Evolutionary conservation across 2,329 filamentous ascomycete species (phyloP).

Genomic region (Penicillium carneum): DNA sequence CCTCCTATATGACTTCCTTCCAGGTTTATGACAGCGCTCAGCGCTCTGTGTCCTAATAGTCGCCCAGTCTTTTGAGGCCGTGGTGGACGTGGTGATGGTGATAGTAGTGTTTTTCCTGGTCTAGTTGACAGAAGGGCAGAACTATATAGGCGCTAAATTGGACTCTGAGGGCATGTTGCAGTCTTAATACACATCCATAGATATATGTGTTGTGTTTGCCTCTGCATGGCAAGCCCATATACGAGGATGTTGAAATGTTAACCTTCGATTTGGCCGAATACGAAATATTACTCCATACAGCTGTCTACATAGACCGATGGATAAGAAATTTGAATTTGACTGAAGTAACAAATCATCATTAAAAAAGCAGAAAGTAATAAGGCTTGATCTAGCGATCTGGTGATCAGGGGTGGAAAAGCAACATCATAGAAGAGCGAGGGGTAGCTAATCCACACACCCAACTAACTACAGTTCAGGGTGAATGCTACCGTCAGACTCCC

Average conservation of each 20-base stretch:
- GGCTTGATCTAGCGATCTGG: not conserved
- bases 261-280: not conserved
- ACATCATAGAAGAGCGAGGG: slow-evolving; percentile 2
- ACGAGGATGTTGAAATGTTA: too few species aligned
- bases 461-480: slow-evolving; percentile 14
- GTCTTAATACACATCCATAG: not conserved
- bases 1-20: not conserved
- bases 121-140: not conserved
- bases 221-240: too few species aligned
- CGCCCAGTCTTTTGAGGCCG: not conserved
- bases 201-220: too few species aligned
- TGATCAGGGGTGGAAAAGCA: not conserved
- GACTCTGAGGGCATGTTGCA: not conserved
- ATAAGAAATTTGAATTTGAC: not conserved
- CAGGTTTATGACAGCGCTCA: too few species aligned
- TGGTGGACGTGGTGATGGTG: not conserved
- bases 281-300: not conserved
- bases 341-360: not conserved
- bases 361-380: not conserved
- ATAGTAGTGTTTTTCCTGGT: not conserved
- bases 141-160: not conserved
- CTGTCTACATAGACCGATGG: not conserved
- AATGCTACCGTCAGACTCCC: slow-evolving; percentile 34
- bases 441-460: not conserved
- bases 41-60: not conserved